phyloP scores from a whole-genome alignment of 2,329 filamentous ascomycete genomes.

The Aspergillus oerlinghausenensis region DNA sequence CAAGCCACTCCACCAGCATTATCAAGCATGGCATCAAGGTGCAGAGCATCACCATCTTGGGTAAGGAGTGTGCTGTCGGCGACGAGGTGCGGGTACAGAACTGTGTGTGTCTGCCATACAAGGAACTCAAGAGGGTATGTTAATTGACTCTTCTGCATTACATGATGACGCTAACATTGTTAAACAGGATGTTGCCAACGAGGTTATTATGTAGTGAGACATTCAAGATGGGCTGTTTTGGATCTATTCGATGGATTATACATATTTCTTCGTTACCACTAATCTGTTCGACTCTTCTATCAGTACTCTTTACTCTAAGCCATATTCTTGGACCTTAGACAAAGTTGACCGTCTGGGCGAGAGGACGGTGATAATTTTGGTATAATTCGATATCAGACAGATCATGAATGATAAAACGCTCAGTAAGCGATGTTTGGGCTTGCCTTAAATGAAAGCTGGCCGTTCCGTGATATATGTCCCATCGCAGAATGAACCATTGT shows the following conservation, averaged over 20 bases:
- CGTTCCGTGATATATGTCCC: no score
- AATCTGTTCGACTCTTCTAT: background rate
- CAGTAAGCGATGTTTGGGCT: no score
- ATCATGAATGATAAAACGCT: no score
- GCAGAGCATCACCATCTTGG: conserved; percentile 94
- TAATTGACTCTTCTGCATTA: background rate
- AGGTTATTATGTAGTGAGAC: conserved; percentile 77
- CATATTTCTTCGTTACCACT: conserved; percentile 5
- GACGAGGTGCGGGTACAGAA: conserved; percentile 97
- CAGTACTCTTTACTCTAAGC: background rate
- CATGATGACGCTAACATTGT: conserved; percentile 2
- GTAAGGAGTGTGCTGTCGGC: conserved; percentile 90
- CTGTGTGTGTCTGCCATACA: conserved; percentile 94
- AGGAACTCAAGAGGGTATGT: conserved; percentile 92
- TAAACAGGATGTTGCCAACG: conserved; percentile 40
- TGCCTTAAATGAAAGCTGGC: no score
- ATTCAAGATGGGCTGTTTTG: conserved; percentile 1
- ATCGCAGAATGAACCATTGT: background rate
- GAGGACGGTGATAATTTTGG: no score
- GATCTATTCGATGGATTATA: conserved; percentile 14
- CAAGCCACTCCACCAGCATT: conserved; percentile 87
- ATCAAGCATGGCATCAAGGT: conserved; percentile 98
- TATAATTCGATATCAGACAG: no score
- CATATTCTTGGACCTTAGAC: background rate
- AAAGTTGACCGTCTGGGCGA: no score